Evolutionary conservation across 306 rosid species (phyloP).

Genomic region (Trichosanthes cucumerina): DNA sequence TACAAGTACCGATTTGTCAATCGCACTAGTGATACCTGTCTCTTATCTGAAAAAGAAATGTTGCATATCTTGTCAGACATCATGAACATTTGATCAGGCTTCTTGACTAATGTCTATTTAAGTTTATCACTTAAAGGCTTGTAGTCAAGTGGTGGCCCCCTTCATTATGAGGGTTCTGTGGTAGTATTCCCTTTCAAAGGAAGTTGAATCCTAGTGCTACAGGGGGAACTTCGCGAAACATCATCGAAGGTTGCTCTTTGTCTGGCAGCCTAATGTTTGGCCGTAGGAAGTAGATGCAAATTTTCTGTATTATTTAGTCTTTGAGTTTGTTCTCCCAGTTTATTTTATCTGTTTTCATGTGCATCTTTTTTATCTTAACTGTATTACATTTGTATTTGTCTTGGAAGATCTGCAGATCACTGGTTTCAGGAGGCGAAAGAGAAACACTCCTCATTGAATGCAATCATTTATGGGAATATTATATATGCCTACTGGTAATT

Average conservation of each 20-base stretch:
- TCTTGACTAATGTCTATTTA: background rate
- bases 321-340: background rate
- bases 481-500: conserved; percentile 89
- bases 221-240: background rate
- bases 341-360: background rate
- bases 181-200: background rate
- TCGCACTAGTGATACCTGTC: background rate
- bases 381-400: conserved; percentile 32
- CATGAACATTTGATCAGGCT: background rate
- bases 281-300: background rate
- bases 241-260: background rate
- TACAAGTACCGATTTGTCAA: background rate
- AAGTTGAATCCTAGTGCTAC: too few relatives aligned
- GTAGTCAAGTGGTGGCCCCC: background rate
- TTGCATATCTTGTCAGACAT: background rate
- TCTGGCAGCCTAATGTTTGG: background rate
- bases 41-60: too few relatives aligned
- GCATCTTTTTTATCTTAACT: conserved; percentile 9
- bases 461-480: conserved; percentile 77
- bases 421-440: conserved; percentile 92
- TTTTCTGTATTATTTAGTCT: background rate
- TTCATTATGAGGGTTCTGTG: background rate
- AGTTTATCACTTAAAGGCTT: background rate
- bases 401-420: conserved; percentile 93
- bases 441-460: conserved; percentile 59